Conservation (phyloP, 257 asterid species). For the Lycium ferocissimum region DNA sequence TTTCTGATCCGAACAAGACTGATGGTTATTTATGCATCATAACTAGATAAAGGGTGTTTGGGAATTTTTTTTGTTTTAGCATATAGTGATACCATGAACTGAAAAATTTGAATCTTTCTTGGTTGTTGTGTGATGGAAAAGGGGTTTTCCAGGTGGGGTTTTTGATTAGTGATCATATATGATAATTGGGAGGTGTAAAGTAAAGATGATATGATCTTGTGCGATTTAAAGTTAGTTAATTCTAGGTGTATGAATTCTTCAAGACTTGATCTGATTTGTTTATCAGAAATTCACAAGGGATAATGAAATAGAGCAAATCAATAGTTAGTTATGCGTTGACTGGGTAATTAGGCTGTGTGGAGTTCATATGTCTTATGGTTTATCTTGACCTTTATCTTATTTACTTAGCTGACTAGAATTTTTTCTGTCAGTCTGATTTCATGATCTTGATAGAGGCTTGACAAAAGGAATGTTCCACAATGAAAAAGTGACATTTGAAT, state of each 20-base stretch:
- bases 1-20: not conserved
- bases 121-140: not conserved
- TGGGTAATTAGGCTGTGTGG: not conserved
- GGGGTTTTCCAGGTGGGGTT: not conserved
- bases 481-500: not conserved
- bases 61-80: not conserved
- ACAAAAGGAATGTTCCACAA: not conserved
- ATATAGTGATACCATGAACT: not conserved
- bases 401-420: not conserved
- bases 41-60: slow-evolving; percentile 15
- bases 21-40: not conserved
- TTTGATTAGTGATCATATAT: not conserved
- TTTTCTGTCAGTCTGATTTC: not conserved
- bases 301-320: not conserved
- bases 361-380: not conserved
- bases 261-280: not conserved
- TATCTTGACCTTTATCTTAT: not conserved
- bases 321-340: slow-evolving; percentile 15
- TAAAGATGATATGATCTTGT: slow-evolving; percentile 10
- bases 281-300: not conserved
- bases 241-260: not conserved
- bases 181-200: not conserved
- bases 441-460: not conserved
- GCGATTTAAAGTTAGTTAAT: not conserved
- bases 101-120: not conserved